Evolutionary conservation across 176 grass and related monocot species (phyloP).

Genomic region (Neostapfia colusana): DNA sequence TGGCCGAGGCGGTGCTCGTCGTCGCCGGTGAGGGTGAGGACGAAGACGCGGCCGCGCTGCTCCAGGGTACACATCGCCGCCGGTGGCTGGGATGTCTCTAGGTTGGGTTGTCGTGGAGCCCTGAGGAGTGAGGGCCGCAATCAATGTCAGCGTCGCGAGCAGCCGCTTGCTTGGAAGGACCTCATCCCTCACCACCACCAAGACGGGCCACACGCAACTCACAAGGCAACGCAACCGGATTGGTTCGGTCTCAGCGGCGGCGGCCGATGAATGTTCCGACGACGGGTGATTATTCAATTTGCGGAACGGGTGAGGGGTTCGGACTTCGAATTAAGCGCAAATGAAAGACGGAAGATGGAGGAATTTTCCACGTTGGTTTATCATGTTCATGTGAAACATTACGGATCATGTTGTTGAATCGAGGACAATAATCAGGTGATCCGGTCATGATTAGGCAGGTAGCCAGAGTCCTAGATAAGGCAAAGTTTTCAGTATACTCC

Average conservation of each 20-base stretch:
- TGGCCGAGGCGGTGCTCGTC: slow-evolving; percentile 68
- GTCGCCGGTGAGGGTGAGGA: slow-evolving; percentile 88
- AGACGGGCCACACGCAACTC: background rate
- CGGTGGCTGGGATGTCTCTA: background rate
- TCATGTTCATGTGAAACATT: background rate
- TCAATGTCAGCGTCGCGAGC: background rate
- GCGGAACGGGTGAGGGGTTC: background rate
- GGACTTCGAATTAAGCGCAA: background rate
- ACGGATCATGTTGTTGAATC: background rate
- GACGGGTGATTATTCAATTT: background rate
- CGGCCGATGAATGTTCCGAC: background rate
- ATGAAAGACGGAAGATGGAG: background rate
- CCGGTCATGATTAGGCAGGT: background rate
- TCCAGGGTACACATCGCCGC: slow-evolving; percentile 69
- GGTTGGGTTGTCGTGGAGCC: background rate
- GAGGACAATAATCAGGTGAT: too few species aligned
- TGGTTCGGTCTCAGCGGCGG: background rate
- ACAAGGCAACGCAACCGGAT: background rate
- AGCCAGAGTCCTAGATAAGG: background rate
- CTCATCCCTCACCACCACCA: background rate
- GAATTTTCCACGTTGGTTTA: background rate
- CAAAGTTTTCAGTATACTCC: too few species aligned
- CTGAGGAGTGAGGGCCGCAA: background rate
- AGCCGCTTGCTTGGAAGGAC: background rate
- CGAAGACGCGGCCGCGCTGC: slow-evolving; percentile 75